Evolutionary conservation across 2,329 filamentous ascomycete genomes (phyloP).

Genomic region (Neophaeococcomyces mojaviensis): DNA sequence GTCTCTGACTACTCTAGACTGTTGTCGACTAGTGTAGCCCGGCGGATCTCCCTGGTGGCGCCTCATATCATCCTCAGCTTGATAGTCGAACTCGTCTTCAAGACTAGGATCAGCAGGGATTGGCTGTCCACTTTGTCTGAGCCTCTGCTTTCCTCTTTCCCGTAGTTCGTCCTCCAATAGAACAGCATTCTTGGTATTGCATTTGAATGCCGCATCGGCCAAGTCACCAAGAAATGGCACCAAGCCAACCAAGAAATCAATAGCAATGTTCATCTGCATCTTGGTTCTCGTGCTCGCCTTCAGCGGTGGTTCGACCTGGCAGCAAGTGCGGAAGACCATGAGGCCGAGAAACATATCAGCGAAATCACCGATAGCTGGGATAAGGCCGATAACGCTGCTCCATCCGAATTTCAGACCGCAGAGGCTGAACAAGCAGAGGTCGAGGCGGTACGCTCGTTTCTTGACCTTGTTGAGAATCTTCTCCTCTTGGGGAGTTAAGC

Average conservation of each 20-base stretch:
- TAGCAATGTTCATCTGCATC: conserved; percentile 72
- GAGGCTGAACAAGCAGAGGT: conserved; percentile 75
- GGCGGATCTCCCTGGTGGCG: conserved; percentile 16
- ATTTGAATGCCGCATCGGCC: conserved; percentile 41
- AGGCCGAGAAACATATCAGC: conserved; percentile 67
- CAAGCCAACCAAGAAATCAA: conserved; percentile 43
- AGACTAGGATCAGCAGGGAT: conserved; percentile 30
- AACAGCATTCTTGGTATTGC: conserved; percentile 41
- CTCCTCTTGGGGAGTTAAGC: conserved; percentile 74
- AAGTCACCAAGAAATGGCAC: conserved; percentile 45
- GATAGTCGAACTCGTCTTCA: conserved; percentile 21
- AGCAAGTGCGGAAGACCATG: conserved; percentile 66
- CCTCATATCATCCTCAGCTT: conserved; percentile 23
- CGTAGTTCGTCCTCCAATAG: conserved; percentile 39
- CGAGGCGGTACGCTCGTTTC: conserved; percentile 73
- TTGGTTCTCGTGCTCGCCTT: conserved; percentile 45
- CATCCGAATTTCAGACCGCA: conserved; percentile 81
- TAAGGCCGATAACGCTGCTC: conserved; percentile 73
- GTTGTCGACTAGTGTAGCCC: conserved; percentile 21
- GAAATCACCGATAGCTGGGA: conserved; percentile 74
- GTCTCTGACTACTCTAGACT: conserved; percentile 15
- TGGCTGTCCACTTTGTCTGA: conserved; percentile 24
- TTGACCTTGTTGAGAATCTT: conserved; percentile 80
- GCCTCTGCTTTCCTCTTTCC: conserved; percentile 31
- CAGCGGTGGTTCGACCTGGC: conserved; percentile 69